Evolutionary conservation across 169 alveolate genomes (phyloP), one percentile per base, ranked within the genome.

Genomic region (Cryptosporidium bovis): DNA sequence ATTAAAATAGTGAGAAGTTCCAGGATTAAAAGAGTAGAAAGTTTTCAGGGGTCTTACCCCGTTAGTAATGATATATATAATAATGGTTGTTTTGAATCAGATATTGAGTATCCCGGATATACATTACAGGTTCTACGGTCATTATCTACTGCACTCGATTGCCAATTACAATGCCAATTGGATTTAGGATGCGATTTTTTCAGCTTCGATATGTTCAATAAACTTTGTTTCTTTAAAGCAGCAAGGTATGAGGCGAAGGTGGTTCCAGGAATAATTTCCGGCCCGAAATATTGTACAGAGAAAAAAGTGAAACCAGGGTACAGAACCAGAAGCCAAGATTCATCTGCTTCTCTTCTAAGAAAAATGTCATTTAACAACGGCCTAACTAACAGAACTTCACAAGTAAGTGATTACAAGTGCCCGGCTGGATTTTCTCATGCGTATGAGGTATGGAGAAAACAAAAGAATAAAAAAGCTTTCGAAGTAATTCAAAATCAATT

Each of bases 101-200:
- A 77, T 40, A 77, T 77, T 40, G 87, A 77, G 18, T 77, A 77
- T 60, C 87, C 87, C 13, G 87, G 87, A 2, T 77, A 77, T 48
- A 77, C 87, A 40, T 56, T 77, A 20, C 87, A 77, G 40, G 55
- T 77, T 48, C 2, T 77, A 44, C 87, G 64, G 15, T 77, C 87
- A 20, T 60, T 77, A 77, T 5, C 71, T 13, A 77, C 71, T 3
- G 77, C 87, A 34, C 64, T 77, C 46, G 87, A 77, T 60, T 77
- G 87, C 10, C 87, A 77, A 44, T 20, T 77, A 16, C 87, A 77
- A 31, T 77, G 87, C 20, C 87, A 77, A 77, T 51, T 62, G 13
- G 87, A 77, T 60, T 56, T 62, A 12, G 87, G 87, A 77, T 77
- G 87, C 7, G 87, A 77, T 36, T 77, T 44, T 53, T 77, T 77